Evolutionary conservation across 768 basidiomycete genomes (phyloP).

Genomic region (Mycena rosella): DNA sequence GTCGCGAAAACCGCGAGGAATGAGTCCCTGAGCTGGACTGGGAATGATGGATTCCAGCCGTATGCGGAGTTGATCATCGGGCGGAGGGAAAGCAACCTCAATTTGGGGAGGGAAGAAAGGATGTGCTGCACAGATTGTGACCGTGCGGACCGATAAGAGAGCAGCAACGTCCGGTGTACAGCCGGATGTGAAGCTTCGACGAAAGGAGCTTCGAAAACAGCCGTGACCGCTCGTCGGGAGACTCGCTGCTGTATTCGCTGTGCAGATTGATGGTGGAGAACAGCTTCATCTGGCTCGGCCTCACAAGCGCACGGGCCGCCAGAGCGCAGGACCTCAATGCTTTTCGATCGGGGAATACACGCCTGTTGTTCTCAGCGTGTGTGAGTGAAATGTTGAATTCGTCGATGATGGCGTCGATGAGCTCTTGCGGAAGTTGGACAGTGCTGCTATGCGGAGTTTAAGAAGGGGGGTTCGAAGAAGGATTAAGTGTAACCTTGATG

Average conservation of each 20-base stretch:
- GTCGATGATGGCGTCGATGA: slow-evolving; percentile 20
- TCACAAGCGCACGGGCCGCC: slow-evolving; percentile 2
- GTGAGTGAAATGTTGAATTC: background rate
- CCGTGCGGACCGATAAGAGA: background rate
- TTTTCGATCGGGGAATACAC: background rate
- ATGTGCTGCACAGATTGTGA: slow-evolving; percentile 3
- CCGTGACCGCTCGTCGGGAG: background rate
- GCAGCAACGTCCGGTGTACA: background rate
- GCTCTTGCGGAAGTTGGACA: slow-evolving; percentile 15
- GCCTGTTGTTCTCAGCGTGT: background rate
- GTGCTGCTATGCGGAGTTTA: background rate
- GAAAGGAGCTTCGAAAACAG: slow-evolving; percentile 8
- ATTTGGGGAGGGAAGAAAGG: background rate
- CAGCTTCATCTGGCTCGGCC: slow-evolving; percentile 7
- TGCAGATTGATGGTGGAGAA: background rate
- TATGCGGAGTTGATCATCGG: background rate
- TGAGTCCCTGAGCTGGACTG: background rate
- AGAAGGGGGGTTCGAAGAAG: too few species aligned
- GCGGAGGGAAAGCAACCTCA: background rate
- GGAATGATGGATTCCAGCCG: background rate
- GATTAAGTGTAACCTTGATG: too few species aligned
- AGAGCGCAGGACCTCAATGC: slow-evolving; percentile 9
- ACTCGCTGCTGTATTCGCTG: background rate
- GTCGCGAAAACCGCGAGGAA: background rate
- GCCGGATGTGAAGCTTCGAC: background rate